These are phyloP conservation scores for Debaryomyces prosopidis DNA, from an alignment of 805 yeast species.

Conservation along the genomic window DNA sequence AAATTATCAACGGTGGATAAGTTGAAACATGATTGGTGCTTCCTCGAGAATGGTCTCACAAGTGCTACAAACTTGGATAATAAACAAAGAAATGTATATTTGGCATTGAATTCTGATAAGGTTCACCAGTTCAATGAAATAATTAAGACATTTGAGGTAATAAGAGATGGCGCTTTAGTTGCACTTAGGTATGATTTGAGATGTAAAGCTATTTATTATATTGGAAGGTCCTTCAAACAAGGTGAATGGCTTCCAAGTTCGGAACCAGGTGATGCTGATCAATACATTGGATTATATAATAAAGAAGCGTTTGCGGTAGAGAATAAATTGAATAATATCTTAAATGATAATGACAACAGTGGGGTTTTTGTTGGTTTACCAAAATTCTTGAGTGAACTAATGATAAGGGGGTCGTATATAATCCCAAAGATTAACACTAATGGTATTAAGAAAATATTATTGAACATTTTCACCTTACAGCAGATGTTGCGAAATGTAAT, in stretches of 20 bases:
- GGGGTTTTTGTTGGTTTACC: constrained; percentile 49
- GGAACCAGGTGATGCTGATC: constrained; percentile 62
- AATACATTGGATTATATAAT: constrained; percentile 51
- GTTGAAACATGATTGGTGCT: constrained; percentile 41
- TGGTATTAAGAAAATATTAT: constrained; percentile 59
- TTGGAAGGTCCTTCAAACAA: constrained; percentile 48
- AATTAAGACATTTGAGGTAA: constrained; percentile 30
- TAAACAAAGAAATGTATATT: constrained; percentile 25
- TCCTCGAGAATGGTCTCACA: constrained; percentile 39
- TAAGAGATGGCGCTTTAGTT: constrained; percentile 41
- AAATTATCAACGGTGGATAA: constrained; percentile 29
- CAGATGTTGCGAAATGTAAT: constrained; percentile 66
- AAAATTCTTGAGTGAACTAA: constrained; percentile 48
- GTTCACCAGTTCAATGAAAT: constrained; percentile 37
- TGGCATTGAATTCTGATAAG: constrained; percentile 33
- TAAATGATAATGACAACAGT: constrained; percentile 33
- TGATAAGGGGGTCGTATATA: constrained; percentile 53
- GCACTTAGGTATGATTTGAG: constrained; percentile 60
- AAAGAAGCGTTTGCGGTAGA: constrained; percentile 48
- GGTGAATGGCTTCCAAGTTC: constrained; percentile 52
- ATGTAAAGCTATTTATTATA: constrained; percentile 50
- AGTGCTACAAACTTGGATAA: constrained; percentile 16
- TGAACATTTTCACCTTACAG: constrained; percentile 65
- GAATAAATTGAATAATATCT: constrained; percentile 36
- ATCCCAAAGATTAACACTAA: constrained; percentile 52